A percentile compares a stretch with the other conserved stretches of the same genome.
Evolutionary conservation across 768 basidiomycete species (phyloP).

Genomic region (Termitomyces sp.): DNA sequence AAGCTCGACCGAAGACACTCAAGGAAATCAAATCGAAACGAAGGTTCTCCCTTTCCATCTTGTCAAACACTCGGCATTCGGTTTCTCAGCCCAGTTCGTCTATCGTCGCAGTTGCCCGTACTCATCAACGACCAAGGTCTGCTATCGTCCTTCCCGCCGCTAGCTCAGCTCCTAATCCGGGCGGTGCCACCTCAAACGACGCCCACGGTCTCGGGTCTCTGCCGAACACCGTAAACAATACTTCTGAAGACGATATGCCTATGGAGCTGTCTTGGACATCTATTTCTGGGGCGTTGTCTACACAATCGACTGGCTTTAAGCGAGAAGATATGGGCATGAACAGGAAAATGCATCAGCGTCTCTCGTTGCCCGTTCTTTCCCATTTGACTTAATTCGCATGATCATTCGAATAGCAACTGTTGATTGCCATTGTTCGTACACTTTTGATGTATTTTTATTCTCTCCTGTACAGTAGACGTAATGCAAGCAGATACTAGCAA

Average conservation of each 20-base stretch:
- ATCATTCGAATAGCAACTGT: neutral
- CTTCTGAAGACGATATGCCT: neutral
- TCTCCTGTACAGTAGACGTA: neutral
- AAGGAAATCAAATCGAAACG: slow-evolving; percentile 32
- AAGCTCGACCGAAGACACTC: slow-evolving; percentile 23
- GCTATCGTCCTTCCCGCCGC: slow-evolving; percentile 1
- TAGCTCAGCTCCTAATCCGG: neutral
- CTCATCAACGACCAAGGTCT: slow-evolving; percentile 5
- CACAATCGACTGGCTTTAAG: neutral
- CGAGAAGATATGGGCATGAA: neutral
- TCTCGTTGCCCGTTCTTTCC: slow-evolving; percentile 26
- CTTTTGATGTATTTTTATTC: neutral
- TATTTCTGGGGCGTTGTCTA: neutral
- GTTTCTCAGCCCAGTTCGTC: slow-evolving; percentile 12
- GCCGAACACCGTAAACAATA: neutral
- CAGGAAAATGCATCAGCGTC: slow-evolving; percentile 20
- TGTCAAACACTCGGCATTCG: slow-evolving; percentile 16
- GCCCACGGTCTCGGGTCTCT: neutral
- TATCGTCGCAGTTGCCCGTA: slow-evolving; percentile 8
- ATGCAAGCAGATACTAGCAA: neutral
- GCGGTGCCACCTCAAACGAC: neutral
- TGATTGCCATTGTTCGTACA: neutral
- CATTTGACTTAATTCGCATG: slow-evolving; percentile 14
- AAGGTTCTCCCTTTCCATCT: slow-evolving; percentile 28
- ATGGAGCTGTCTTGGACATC: neutral